Base-by-base conservation (phyloP, 2,329 filamentous ascomycete species). In the Mycosphaerella sp. region DNA sequence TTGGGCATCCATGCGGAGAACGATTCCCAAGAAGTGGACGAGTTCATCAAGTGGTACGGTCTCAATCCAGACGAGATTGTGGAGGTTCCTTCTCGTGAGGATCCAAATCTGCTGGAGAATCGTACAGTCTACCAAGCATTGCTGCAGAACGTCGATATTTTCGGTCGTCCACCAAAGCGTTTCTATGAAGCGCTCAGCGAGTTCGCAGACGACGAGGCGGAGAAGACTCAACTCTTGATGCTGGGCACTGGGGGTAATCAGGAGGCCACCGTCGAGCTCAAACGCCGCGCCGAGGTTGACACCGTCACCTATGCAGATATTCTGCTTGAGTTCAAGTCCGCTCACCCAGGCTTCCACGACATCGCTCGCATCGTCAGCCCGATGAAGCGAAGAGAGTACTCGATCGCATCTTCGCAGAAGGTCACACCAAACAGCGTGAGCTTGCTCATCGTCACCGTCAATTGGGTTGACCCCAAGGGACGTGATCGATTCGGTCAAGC, bases 1-100 rank as follows among this genome's bases (percentile, higher is more conserved):
- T 84, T 98, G 14, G 93, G 93, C 59, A 90, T 98, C 57, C 93
- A 98, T 70, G 88, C 89, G 6, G 88, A 97, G 72, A 98, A 98
- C 71, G 85, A 97, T 68, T 78, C 84, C 41, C 73, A 76, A 41
- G 79, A 93, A 55, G 85, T 97, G 53, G 75, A 82, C 59, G 80
- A 86, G 37, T 98, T 98, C 72, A 95, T 98, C 70, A 75, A 85
- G 60, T 88, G 84, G 70, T 98, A 98, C 69, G 88, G 87, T 39
- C 80, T 98, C 59, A 79, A 94, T 65, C 75, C 85, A 8, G 80
- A 89, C 40, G 87, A 89, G 56, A 74, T 98, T 34, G 89, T 96
- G n/a, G 88, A 95, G 71, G 88, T 96, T 1, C 87, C 90, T 6
- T 86, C 87, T 53, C 86, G 89, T 50, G 90, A 97, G 58, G 82